Base-by-base conservation (phyloP, 768 basidiomycete species). In the Dacryopinax spathularia region DNA sequence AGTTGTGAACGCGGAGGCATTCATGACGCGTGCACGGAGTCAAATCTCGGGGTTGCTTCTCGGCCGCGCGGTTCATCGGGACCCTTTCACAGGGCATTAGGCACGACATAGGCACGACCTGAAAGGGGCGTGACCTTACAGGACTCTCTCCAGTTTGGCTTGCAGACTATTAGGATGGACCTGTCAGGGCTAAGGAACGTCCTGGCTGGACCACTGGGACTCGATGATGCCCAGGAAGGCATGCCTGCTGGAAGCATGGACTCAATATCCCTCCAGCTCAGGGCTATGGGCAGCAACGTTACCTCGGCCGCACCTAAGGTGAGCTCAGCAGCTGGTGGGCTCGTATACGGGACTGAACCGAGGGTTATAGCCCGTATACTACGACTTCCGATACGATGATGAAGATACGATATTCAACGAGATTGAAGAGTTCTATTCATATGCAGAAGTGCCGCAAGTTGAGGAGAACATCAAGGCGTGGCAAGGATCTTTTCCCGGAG, bases 341-440 rank as follows among this genome's bases (percentile, higher is more conserved):
- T 44, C 7, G 12, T 22, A 7, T 22, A 37, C 48, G 48, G 25
- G 48, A 20, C 48, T 56, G 7, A 56, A 13, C 20, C 48, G 5
- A 27, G 13, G 20, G 2, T 5, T 31, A 29, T 29, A 56, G 48
- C 48, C 48, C 6, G 48, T 56, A 56, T 83, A 82, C 69, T 96
- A 89, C 74, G 91, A 93, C 77, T 96, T 88, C 75, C 84, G 88
- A 65, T 97, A 97, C 72, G 90, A 95, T 68, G 94, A 98, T 73
- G 93, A 95, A 71, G 91, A 96, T 74, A 93, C 90, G 3, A 85
- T 97, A 20, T 86, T 95, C 81, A 88, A 89, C 69, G 96, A 99
- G 73, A 86, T 99, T 36, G 90, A 97, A 64, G 96, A 99, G 75
- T 97, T 98, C 76, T 98, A 95, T 74, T 91, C 91, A 22, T 99